Evolutionary conservation across 1,139 yeast species (phyloP).

Genomic region (Geotrichum histeridarum): DNA sequence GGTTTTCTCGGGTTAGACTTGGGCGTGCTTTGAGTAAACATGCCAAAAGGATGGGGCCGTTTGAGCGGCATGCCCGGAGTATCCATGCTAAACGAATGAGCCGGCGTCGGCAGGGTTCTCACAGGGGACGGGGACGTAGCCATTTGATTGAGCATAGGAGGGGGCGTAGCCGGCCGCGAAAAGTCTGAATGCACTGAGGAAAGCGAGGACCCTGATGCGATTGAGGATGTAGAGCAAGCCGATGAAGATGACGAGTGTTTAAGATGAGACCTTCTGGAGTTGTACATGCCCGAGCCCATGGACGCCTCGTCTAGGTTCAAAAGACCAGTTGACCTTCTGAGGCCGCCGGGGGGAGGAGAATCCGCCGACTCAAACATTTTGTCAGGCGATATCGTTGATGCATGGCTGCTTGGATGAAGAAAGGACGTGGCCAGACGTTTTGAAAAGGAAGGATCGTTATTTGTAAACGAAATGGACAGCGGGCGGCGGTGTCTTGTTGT

Average conservation of each 20-base stretch:
- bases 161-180: slow-evolving; percentile 3
- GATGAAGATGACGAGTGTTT: slow-evolving; percentile 17
- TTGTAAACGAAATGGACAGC: slow-evolving; percentile 9
- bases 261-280: slow-evolving; percentile 9
- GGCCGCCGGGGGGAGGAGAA: slow-evolving; percentile 22
- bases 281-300: slow-evolving; percentile 23
- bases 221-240: slow-evolving; percentile 24
- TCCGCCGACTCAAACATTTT: neutral
- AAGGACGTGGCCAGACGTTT: slow-evolving; percentile 16
- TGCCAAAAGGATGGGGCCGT: slow-evolving; percentile 10
- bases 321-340: slow-evolving; percentile 40
- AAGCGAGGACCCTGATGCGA: slow-evolving; percentile 17
- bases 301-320: slow-evolving; percentile 40
- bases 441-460: slow-evolving; percentile 6
- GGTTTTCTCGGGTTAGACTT: neutral
- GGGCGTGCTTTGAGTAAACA: neutral
- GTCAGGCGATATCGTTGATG: neutral
- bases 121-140: slow-evolving; percentile 4
- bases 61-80: slow-evolving; percentile 3
- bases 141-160: neutral
- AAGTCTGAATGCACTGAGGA: slow-evolving; percentile 13
- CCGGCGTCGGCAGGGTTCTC: neutral
- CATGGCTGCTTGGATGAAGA: neutral
- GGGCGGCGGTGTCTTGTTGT: slow-evolving; percentile 9
- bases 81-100: slow-evolving; percentile 6